Base-by-base conservation (phyloP, 805 yeast species). In the Debaryomyces maramus region DNA sequence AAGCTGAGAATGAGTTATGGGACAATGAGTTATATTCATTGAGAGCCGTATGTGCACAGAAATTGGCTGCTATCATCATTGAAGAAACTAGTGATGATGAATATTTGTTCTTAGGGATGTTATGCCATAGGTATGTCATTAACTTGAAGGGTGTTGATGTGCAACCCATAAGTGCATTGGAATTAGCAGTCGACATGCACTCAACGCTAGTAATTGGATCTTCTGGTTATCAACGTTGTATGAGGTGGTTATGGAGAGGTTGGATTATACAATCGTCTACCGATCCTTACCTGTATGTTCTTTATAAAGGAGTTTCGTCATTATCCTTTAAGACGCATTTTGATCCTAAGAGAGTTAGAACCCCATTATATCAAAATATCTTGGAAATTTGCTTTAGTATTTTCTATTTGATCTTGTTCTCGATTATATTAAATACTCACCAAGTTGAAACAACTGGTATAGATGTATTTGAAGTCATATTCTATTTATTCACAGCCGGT, bases 161-260 rank as follows among this genome's bases (percentile, higher is more conserved):
- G 1, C 70, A 58, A 4, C 91, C 95, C 0, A 63, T 74, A n/a
- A 83, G 78, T 61, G 95, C 89, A 0, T 64, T 88, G 46, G 97
- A 88, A 57, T 60, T 88, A 52, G 95, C 96, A 0, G 88, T 86
- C 19, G 96, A 88, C 55, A 78, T 81, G 77, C 96, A 88, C 50
- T 77, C 85, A 8, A 81, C 90, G 6, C 72, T 75, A 16, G 82
- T 88, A 13, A 86, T 89, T 51, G 82, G 88, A 2, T 79, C 95
- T 0, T 67, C 83, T 6, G 96, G 96, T 0, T 88, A 80, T 59
- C 96, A 88, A 61, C 67, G 95, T 39, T 87, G 96, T 64, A 75
- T 88, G 53, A 80, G 83, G 49, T 88, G 96, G 95, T 61, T 88
- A 35, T 88, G 97, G 97, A 70, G 90, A 41, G 97, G 97, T 20